Percentiles rank a stretch among this genome's conserved stretches.
These are phyloP conservation scores for Silene uniflora DNA, from an alignment of 148 eudicot species.

Conservation along the genomic window DNA sequence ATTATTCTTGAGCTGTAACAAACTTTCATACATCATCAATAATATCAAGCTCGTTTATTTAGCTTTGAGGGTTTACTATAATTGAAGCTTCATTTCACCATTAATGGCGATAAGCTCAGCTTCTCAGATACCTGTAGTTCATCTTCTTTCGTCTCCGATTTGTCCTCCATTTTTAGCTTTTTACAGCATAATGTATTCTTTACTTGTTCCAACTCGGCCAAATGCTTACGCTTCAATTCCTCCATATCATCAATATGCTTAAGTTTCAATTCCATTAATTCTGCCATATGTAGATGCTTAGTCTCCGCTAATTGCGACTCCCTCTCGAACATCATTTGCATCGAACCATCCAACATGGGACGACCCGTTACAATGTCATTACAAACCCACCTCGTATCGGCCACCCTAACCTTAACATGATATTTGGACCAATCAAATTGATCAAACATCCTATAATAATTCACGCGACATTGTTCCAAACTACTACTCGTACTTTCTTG, in stretches of 20 bases:
- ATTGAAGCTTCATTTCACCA: too few species aligned
- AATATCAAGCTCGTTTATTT: too few species aligned
- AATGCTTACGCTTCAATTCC: neutral
- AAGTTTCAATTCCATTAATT: neutral
- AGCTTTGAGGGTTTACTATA: too few species aligned
- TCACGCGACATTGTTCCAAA: neutral
- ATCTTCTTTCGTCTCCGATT: too few species aligned
- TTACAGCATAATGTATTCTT: too few species aligned
- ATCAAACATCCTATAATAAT: conserved; percentile 4
- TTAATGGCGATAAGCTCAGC: too few species aligned
- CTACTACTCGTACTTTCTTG: neutral
- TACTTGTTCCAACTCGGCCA: too few species aligned
- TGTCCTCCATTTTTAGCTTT: too few species aligned
- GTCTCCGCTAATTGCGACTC: neutral
- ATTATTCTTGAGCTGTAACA: too few species aligned
- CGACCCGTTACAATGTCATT: neutral
- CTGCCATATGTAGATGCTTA: neutral
- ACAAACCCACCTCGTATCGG: neutral
- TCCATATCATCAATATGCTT: neutral
- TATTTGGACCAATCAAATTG: neutral
- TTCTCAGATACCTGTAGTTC: too few species aligned
- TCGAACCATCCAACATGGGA: neutral
- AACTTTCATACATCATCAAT: too few species aligned
- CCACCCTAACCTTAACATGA: neutral
- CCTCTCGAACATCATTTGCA: neutral